Evolutionary conservation across 495 filamentous ascomycete genomes (phyloP).

Genomic region (Xylaria bambusicola): DNA sequence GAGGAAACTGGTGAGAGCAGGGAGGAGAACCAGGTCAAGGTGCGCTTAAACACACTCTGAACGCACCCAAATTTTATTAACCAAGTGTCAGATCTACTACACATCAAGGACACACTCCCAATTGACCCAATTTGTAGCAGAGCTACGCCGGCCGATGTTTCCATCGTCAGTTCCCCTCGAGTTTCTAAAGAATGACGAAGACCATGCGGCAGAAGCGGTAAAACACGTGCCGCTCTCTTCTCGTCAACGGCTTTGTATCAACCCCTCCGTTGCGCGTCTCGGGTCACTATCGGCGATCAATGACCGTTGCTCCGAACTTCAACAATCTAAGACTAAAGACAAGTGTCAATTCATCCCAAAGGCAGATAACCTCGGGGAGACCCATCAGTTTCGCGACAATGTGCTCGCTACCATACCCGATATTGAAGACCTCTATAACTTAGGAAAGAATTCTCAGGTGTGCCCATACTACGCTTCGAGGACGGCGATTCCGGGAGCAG

Average conservation of each 20-base stretch:
- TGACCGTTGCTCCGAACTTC: conserved; percentile 89
- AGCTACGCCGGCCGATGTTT: conserved; percentile 79
- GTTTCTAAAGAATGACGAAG: conserved; percentile 29
- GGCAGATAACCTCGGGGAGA: conserved; percentile 68
- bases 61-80: neutral
- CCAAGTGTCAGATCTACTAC: conserved; percentile 68
- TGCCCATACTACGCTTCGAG: conserved; percentile 97
- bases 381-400: conserved; percentile 85
- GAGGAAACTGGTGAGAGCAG: conserved; percentile 55
- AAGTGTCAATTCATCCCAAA: conserved; percentile 78
- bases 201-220: conserved; percentile 48
- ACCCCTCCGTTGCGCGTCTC: conserved; percentile 72
- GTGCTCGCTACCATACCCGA: conserved; percentile 82
- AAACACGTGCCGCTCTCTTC: conserved; percentile 91
- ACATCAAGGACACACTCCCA: conserved; percentile 97
- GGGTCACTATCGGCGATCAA: conserved; percentile 83
- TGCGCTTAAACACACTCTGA: conserved; percentile 21
- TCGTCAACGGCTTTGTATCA: conserved; percentile 91
- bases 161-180: conserved; percentile 56
- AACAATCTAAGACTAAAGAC: conserved; percentile 70
- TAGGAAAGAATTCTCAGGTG: conserved; percentile 78
- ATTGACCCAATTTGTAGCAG: conserved; percentile 87
- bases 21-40: conserved; percentile 63
- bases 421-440: conserved; percentile 82
- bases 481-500: conserved; percentile 75